These are phyloP conservation scores for Penicillium sp. DNA, from an alignment of 2,329 filamentous ascomycete genomes.

Conservation along the genomic window DNA sequence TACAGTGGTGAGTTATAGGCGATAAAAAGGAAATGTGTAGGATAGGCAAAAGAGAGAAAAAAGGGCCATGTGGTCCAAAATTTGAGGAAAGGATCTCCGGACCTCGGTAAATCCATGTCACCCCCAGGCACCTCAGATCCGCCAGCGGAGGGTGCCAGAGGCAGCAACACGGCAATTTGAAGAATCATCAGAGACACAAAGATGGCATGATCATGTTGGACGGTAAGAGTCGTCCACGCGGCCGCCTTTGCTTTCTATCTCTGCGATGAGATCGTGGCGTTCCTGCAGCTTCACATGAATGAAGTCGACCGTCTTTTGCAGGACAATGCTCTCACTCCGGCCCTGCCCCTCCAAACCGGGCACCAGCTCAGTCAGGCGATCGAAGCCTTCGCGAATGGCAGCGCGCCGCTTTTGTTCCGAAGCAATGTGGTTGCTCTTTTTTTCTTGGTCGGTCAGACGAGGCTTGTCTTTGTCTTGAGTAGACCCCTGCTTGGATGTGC, in stretches of 20 bases:
- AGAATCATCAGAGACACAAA: neutral
- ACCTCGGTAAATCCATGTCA: constrained; percentile 18
- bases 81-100: neutral
- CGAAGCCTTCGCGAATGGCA: constrained; percentile 81
- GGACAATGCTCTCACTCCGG: constrained; percentile 80
- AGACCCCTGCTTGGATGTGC: constrained; percentile 29
- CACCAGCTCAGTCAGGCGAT: constrained; percentile 75
- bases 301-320: constrained; percentile 69
- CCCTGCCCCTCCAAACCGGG: constrained; percentile 81
- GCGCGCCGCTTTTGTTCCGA: constrained; percentile 66
- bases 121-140: constrained; percentile 1
- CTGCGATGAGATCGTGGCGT: constrained; percentile 58
- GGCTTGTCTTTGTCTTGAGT: constrained; percentile 55
- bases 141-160: constrained; percentile 2
- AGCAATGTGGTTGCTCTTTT: constrained; percentile 73
- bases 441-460: constrained; percentile 68
- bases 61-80: constrained; percentile 6
- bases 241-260: constrained; percentile 61
- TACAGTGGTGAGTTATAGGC: neutral
- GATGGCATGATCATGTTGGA: constrained; percentile 18
- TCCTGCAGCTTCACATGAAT: constrained; percentile 63
- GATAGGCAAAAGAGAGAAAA: constrained; percentile 8
- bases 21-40: constrained; percentile 12
- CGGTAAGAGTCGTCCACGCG: constrained; percentile 49
- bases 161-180: neutral